Evolutionary conservation across 2,329 filamentous ascomycete species (phyloP).

Genomic region (Niveomyces coronatus): DNA sequence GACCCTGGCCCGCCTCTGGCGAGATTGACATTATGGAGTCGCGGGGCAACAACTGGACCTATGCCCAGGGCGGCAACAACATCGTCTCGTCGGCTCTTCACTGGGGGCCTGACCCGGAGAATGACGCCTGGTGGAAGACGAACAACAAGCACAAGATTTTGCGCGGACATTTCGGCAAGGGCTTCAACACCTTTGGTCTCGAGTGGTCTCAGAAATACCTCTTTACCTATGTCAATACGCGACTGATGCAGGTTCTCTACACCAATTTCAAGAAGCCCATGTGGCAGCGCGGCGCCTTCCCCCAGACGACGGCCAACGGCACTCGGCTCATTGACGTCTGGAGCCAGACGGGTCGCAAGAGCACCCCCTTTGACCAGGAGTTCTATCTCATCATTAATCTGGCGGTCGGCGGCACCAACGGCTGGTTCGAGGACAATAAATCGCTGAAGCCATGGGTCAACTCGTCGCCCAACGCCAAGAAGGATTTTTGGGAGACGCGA

Average conservation of each 20-base stretch:
- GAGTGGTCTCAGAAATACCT: slow-evolving; percentile 86
- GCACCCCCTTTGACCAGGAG: slow-evolving; percentile 64
- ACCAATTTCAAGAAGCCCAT: slow-evolving; percentile 60
- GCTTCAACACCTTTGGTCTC: slow-evolving; percentile 67
- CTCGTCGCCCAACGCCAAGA: slow-evolving; percentile 51
- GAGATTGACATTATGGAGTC: slow-evolving; percentile 78
- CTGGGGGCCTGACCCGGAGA: slow-evolving; percentile 63
- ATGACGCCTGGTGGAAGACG: slow-evolving; percentile 76
- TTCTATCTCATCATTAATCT: slow-evolving; percentile 72
- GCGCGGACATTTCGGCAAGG: slow-evolving; percentile 60
- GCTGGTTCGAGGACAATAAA: slow-evolving; percentile 70
- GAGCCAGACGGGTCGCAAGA: slow-evolving; percentile 46
- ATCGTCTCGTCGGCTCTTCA: slow-evolving; percentile 70
- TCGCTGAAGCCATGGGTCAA: slow-evolving; percentile 74
- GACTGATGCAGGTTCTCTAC: slow-evolving; percentile 71
- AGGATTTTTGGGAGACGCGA: slow-evolving; percentile 66
- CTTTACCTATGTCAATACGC: slow-evolving; percentile 76
- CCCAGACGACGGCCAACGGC: slow-evolving; percentile 52
- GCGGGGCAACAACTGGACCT: slow-evolving; percentile 73
- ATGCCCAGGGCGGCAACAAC: slow-evolving; percentile 69
- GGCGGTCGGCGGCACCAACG: slow-evolving; percentile 67
- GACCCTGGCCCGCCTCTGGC: slow-evolving; percentile 66
- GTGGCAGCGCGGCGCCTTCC: slow-evolving; percentile 60
- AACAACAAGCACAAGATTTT: slow-evolving; percentile 67
- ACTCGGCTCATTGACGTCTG: slow-evolving; percentile 54